Conservation (phyloP, 768 basidiomycete species). For the Lactifluus echinatus region DNA sequence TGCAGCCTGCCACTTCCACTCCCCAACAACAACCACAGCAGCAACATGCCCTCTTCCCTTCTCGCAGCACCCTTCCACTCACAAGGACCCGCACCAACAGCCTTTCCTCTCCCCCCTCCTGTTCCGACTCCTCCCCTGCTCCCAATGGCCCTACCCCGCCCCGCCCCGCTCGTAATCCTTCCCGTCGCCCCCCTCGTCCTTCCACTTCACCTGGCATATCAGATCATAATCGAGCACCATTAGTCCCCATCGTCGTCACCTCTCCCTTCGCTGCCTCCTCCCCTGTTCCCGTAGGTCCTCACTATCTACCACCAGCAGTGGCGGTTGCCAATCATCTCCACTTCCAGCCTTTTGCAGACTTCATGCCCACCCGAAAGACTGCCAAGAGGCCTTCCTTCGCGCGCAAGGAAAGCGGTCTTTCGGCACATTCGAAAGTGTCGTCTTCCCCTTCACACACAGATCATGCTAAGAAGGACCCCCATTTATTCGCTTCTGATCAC, state of each 20-base stretch:
- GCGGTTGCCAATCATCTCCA: background rate
- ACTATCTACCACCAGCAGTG: background rate
- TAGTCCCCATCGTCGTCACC: background rate
- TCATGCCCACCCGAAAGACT: slow-evolving; percentile 16
- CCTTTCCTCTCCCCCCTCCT: slow-evolving; percentile 1
- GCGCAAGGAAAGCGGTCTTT: slow-evolving; percentile 9
- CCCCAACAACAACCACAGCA: background rate
- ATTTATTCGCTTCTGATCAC: slow-evolving; percentile 55
- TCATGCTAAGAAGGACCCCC: slow-evolving; percentile 16
- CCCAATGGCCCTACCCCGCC: background rate
- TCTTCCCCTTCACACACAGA: background rate
- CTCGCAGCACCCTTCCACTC: slow-evolving; percentile 1
- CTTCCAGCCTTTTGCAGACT: slow-evolving; percentile 16
- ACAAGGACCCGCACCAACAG: slow-evolving; percentile 12
- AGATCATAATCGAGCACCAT: background rate
- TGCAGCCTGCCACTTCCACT: too few species aligned
- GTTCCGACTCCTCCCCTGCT: background rate
- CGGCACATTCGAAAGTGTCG: background rate
- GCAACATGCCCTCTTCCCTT: background rate
- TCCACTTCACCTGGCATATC: slow-evolving; percentile 12
- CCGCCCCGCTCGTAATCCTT: background rate
- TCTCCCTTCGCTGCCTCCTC: slow-evolving; percentile 5
- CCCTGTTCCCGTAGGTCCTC: slow-evolving; percentile 9
- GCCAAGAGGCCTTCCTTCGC: background rate
- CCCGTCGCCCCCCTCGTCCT: background rate